Percentiles rank a stretch among this genome's conserved stretches.
phyloP scores from a whole-genome alignment of 768 basidiomycete species.

The Pleurotus citrinopileatus region DNA sequence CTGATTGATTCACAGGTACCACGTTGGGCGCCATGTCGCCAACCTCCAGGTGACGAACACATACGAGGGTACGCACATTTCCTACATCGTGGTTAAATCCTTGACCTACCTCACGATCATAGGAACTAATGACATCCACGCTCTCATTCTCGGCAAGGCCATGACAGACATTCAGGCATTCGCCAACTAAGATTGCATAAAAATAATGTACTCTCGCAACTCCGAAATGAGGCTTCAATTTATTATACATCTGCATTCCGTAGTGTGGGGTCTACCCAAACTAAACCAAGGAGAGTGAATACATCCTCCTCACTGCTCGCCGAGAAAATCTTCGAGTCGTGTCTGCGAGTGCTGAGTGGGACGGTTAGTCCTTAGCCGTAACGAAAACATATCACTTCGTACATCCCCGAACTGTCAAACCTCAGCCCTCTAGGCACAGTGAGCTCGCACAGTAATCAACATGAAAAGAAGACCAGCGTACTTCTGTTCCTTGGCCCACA shows the following conservation, averaged over 20 bases:
- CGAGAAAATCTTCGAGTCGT: slow-evolving; percentile 57
- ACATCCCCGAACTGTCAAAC: slow-evolving; percentile 85
- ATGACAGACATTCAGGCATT: slow-evolving; percentile 91
- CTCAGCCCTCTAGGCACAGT: slow-evolving; percentile 76
- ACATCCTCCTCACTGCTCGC: slow-evolving; percentile 70
- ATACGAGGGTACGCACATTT: slow-evolving; percentile 68
- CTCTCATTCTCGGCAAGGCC: slow-evolving; percentile 92
- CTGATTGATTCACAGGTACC: slow-evolving; percentile 57
- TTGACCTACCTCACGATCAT: slow-evolving; percentile 7
- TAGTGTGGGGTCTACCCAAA: slow-evolving; percentile 67
- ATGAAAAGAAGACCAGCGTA: slow-evolving; percentile 24
- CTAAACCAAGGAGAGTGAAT: slow-evolving; percentile 66
- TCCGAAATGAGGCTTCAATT: neutral
- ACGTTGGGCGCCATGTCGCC: slow-evolving; percentile 91
- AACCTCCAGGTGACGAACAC: slow-evolving; percentile 97
- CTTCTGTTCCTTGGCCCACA: slow-evolving; percentile 69
- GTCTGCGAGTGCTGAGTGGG: slow-evolving; percentile 50
- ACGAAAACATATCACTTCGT: slow-evolving; percentile 20
- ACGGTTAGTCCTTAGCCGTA: neutral
- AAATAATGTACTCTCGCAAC: neutral
- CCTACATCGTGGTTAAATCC: neutral
- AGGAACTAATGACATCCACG: slow-evolving; percentile 80
- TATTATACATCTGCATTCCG: slow-evolving; percentile 67
- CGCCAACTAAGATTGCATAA: slow-evolving; percentile 41
- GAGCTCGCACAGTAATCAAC: no score